Conservation (phyloP, 495 filamentous ascomycete genomes). For the Lichenothelia convexa region DNA sequence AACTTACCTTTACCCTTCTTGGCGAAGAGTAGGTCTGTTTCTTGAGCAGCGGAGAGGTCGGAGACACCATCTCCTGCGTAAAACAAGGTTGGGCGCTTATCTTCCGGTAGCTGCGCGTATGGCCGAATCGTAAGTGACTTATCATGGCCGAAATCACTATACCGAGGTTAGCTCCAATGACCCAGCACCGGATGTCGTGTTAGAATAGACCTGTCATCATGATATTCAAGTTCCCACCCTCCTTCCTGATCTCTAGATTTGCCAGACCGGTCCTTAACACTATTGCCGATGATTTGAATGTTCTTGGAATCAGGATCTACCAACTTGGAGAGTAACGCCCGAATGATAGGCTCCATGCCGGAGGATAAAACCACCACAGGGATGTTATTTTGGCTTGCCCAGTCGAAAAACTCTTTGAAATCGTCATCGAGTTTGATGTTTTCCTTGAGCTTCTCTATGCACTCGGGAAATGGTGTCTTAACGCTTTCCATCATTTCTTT, state of each 20-base stretch:
- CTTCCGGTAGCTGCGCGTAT: conserved; percentile 50
- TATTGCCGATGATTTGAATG: conserved; percentile 73
- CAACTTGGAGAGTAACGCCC: conserved; percentile 57
- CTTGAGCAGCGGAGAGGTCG: conserved; percentile 50
- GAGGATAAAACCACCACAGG: conserved; percentile 80
- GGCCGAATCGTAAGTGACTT: conserved; percentile 76
- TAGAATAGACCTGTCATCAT: conserved; percentile 77
- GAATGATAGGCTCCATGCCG: conserved; percentile 85
- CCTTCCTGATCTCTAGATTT: conserved; percentile 58
- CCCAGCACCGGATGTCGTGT: no score
- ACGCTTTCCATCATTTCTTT: conserved; percentile 72
- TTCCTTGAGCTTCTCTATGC: conserved; percentile 51
- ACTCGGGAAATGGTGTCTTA: conserved; percentile 58
- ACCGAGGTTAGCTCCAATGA: conserved; percentile 12
- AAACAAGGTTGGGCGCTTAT: conserved; percentile 47
- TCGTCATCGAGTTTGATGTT: conserved; percentile 77
- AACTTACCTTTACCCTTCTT: conserved; percentile 69
- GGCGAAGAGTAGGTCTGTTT: conserved; percentile 64
- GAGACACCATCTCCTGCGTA: conserved; percentile 70
- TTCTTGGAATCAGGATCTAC: conserved; percentile 55
- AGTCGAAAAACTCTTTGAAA: conserved; percentile 73
- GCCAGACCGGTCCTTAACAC: conserved; percentile 45
- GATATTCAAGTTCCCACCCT: conserved; percentile 76
- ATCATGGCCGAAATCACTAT: conserved; percentile 75
- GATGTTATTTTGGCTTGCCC: conserved; percentile 61